Base-by-base conservation (phyloP, 371 early-diverging fungal species). In the Actinomortierella wolfii region DNA sequence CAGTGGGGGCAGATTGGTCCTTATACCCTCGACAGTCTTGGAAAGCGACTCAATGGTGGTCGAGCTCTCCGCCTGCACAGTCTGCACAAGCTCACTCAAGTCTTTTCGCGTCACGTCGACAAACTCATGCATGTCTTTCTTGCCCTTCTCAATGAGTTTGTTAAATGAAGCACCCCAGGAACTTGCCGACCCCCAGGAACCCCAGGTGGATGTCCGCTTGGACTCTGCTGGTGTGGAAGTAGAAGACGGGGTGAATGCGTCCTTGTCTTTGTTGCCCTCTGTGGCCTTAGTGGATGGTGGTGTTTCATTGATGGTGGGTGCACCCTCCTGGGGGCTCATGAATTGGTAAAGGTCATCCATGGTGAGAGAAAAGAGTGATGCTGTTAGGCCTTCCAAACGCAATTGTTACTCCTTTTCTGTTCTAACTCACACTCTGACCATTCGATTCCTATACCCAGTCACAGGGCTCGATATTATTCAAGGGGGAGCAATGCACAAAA, bases 281-380 rank as follows among this genome's bases (percentile, higher is more conserved):
- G 47, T 20, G 8, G 9, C 47, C 1, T 15, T 3, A 21, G 47
- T 21, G 20, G 47, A 5, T 21, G 48, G 4, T 48, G 48, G 23
- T 48, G 48, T 23, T 48, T 48, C 23, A 23, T 13, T 48, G 13
- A 17, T 29, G 53, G 61, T 61, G 55, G 34, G 55, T 26, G 66
- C 64, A 7, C 65, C 65, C 15, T 64, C 71, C 26, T 64, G 61
- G 23, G 73, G 73, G 44, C 62, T 62, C 73, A 71, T 71, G 54
- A 66, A 71, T 44, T 71, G 71, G 63, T 66, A 71, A 56, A 71
- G 52, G 67, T 71, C 73, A 52, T 71, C 73, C 73, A 71, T 71
- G 34, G 34, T 11, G 34, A 4, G n/a, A n/a, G n/a, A n/a, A n/a
- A n/a, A n/a, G n/a, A n/a, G n/a, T n/a, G n/a, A n/a, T n/a, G n/a